Percentiles rank a stretch among this genome's conserved stretches.
Conservation (phyloP, 371 early-diverging fungal species). For the Circinella umbellata region DNA sequence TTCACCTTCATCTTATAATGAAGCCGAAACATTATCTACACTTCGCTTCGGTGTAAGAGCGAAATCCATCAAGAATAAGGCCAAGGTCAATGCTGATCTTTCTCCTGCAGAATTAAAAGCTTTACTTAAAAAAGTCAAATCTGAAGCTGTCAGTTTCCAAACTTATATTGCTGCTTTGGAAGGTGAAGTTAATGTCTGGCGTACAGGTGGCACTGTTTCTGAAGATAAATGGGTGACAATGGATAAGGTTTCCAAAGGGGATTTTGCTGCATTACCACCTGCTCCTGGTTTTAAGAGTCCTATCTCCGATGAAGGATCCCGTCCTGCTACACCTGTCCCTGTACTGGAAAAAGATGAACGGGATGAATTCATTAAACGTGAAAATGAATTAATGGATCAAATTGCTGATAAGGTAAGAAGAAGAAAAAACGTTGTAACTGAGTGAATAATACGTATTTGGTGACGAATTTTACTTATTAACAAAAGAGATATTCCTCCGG, state of each 20-base stretch:
- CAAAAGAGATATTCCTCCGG: too few relatives aligned
- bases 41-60: constrained; percentile 97
- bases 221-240: constrained; percentile 75
- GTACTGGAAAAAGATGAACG: constrained; percentile 85
- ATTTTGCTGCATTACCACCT: constrained; percentile 45
- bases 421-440: too few relatives aligned
- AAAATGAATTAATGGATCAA: constrained; percentile 91
- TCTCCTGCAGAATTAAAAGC: constrained; percentile 91
- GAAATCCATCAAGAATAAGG: constrained; percentile 98
- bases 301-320: constrained; percentile 52
- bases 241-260: constrained; percentile 65
- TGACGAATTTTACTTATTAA: too few relatives aligned
- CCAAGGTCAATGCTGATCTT: constrained; percentile 95
- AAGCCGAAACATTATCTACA: constrained; percentile 94
- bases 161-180: constrained; percentile 82
- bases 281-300: constrained; percentile 57
- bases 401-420: constrained; percentile 74
- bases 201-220: constrained; percentile 78
- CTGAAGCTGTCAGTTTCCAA: constrained; percentile 79
- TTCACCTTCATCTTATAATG: constrained; percentile 94
- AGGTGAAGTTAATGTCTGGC: constrained; percentile 87
- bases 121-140: constrained; percentile 85
- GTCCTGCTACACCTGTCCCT: constrained; percentile 79
- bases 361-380: constrained; percentile 90
- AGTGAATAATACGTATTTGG: too few relatives aligned